A percentile compares a stretch with the other conserved stretches of the same genome.
These are phyloP conservation scores for Naematelia aurantialba DNA, from an alignment of 768 basidiomycete genomes.

Conservation along the genomic window DNA sequence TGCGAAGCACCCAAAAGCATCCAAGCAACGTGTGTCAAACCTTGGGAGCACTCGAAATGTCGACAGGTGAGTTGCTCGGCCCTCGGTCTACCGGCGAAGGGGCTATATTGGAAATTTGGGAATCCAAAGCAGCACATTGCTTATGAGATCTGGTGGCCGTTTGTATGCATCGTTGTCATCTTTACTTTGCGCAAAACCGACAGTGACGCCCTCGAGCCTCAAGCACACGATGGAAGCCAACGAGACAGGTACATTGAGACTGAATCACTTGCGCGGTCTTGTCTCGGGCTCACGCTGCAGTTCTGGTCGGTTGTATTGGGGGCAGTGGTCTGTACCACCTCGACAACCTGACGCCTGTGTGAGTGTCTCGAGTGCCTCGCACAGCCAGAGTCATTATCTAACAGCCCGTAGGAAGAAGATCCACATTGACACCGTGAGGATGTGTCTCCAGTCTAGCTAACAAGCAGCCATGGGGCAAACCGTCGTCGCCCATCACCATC, in stretches of 20 bases:
- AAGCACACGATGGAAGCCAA: neutral
- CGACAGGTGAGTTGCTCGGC: no score
- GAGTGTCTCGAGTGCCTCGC: conserved; percentile 51
- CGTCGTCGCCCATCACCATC: conserved; percentile 89
- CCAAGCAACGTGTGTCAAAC: no score
- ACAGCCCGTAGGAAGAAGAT: conserved; percentile 60
- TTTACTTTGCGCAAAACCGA: neutral
- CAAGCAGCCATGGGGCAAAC: conserved; percentile 85
- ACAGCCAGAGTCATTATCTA: neutral
- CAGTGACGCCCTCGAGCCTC: neutral
- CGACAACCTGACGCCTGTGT: conserved; percentile 84
- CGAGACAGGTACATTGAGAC: neutral
- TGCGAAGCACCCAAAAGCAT: no score
- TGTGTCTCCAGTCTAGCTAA: neutral
- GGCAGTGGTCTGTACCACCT: conserved; percentile 90
- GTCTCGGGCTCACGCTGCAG: conserved; percentile 5
- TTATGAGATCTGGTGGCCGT: neutral
- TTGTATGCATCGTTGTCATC: neutral
- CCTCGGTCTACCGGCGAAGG: neutral
- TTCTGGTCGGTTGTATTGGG: conserved; percentile 78
- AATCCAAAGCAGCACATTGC: neutral
- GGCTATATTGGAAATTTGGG: neutral
- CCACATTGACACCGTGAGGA: conserved; percentile 72
- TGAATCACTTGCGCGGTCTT: no score
- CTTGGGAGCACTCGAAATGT: no score